Evolutionary conservation across 1,139 yeast species (phyloP).

Genomic region (Keqinozyma sinolaborantium): DNA sequence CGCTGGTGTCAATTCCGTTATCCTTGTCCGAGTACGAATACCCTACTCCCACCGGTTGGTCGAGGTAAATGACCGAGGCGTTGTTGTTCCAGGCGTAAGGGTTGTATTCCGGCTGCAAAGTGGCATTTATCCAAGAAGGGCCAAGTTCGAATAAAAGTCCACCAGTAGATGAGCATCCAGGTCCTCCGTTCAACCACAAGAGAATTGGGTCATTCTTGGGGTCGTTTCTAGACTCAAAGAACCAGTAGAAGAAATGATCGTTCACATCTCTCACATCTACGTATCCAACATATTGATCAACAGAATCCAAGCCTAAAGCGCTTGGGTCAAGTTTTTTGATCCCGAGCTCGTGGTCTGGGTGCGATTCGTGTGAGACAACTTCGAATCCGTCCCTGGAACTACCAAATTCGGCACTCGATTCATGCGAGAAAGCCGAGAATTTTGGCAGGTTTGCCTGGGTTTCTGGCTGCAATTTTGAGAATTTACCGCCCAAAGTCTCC

Average conservation of each 20-base stretch:
- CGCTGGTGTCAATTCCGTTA: constrained; percentile 53
- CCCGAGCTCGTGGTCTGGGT: too few relatives aligned
- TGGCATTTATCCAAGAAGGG: constrained; percentile 62
- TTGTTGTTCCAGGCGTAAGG: constrained; percentile 81
- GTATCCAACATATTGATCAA: constrained; percentile 58
- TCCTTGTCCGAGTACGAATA: constrained; percentile 58
- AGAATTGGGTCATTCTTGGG: constrained; percentile 77
- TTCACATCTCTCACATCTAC: constrained; percentile 48
- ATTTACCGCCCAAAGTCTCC: too few relatives aligned
- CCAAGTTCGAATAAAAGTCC: constrained; percentile 86
- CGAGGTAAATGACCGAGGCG: constrained; percentile 83
- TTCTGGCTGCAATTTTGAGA: too few relatives aligned
- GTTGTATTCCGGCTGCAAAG: constrained; percentile 64
- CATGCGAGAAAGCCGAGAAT: too few relatives aligned
- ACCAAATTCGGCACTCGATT: too few relatives aligned
- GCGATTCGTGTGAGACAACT: too few relatives aligned
- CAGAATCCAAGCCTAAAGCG: constrained; percentile 43
- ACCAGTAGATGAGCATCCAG: constrained; percentile 51
- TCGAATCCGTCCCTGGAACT: too few relatives aligned
- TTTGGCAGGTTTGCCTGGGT: too few relatives aligned
- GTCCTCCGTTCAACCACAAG: constrained; percentile 47
- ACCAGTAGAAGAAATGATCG: constrained; percentile 80
- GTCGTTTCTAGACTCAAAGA: constrained; percentile 83
- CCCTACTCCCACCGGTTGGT: constrained; percentile 88
- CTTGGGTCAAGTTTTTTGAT: constrained; percentile 29